Evolutionary conservation across 495 filamentous ascomycete species (phyloP).

Genomic region (Ascodesmis nigricans): DNA sequence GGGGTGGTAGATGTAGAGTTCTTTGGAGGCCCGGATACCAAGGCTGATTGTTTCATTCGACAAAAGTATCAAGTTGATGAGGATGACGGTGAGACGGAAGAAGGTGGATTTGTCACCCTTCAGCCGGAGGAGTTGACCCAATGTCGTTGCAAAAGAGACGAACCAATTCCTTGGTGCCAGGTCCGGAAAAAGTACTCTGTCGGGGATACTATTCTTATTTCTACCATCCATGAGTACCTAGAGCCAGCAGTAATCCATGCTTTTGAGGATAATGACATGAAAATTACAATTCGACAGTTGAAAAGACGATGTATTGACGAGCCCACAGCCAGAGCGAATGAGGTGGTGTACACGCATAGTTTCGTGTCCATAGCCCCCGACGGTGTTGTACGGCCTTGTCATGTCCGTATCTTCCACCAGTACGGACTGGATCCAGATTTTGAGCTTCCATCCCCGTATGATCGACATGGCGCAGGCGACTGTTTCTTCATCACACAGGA

Average conservation of each 20-base stretch:
- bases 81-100: too few relatives aligned
- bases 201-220: not conserved
- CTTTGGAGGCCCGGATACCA: conserved; percentile 26
- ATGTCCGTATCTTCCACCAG: conserved; percentile 33
- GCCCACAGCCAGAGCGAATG: conserved; percentile 32
- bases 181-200: not conserved
- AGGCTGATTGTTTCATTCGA: conserved; percentile 37
- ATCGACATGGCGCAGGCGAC: conserved; percentile 38
- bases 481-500: conserved; percentile 45
- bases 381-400: conserved; percentile 32
- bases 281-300: conserved; percentile 1
- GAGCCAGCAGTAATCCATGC: conserved; percentile 35
- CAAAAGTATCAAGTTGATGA: conserved; percentile 47
- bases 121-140: too few relatives aligned
- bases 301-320: not conserved
- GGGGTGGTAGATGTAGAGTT: conserved; percentile 34
- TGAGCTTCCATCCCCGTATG: conserved; percentile 44
- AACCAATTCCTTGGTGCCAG: too few relatives aligned
- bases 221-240: conserved; percentile 10
- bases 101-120: too few relatives aligned
- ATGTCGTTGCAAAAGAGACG: too few relatives aligned
- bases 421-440: too few relatives aligned
- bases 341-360: conserved; percentile 37
- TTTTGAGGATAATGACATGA: conserved; percentile 22
- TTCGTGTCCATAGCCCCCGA: conserved; percentile 23